Conservation (phyloP, 108 stramenopile species). For the Nitzschia sp. region DNA sequence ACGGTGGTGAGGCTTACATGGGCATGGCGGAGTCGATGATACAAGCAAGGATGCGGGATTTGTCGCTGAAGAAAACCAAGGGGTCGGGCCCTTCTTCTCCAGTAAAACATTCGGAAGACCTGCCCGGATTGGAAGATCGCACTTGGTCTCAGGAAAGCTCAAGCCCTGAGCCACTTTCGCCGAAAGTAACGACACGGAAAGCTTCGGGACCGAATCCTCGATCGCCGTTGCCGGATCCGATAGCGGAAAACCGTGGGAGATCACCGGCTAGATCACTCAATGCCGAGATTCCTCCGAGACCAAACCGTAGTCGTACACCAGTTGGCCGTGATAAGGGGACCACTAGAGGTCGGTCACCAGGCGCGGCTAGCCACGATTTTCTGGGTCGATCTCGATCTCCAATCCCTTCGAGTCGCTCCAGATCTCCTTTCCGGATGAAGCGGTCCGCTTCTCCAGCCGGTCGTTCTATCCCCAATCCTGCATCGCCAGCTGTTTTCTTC, state of each 20-base stretch:
- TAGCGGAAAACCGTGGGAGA: neutral
- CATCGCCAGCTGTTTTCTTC: slow-evolving; percentile 21
- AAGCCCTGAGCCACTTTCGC: slow-evolving; percentile 14
- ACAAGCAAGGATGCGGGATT: neutral
- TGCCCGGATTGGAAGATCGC: neutral
- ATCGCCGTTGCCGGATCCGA: neutral
- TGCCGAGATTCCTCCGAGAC: neutral
- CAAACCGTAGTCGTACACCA: slow-evolving; percentile 7
- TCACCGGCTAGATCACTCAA: neutral
- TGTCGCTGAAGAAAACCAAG: no score
- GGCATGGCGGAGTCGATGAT: slow-evolving; percentile 16
- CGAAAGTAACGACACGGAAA: neutral
- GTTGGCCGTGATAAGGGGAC: neutral
- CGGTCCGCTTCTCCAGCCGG: neutral
- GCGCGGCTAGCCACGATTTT: neutral
- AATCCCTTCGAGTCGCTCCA: slow-evolving; percentile 4
- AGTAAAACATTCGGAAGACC: neutral
- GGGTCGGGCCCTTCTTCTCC: neutral
- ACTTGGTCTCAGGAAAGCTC: slow-evolving; percentile 28
- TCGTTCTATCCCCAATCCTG: neutral
- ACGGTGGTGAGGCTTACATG: neutral
- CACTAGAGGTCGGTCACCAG: slow-evolving; percentile 2
- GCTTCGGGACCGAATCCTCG: neutral
- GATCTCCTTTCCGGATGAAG: slow-evolving; percentile 1
- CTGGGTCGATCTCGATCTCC: slow-evolving; percentile 8